Conservation (phyloP, 2,329 filamentous ascomycete genomes). For the Diaporthe capsici region DNA sequence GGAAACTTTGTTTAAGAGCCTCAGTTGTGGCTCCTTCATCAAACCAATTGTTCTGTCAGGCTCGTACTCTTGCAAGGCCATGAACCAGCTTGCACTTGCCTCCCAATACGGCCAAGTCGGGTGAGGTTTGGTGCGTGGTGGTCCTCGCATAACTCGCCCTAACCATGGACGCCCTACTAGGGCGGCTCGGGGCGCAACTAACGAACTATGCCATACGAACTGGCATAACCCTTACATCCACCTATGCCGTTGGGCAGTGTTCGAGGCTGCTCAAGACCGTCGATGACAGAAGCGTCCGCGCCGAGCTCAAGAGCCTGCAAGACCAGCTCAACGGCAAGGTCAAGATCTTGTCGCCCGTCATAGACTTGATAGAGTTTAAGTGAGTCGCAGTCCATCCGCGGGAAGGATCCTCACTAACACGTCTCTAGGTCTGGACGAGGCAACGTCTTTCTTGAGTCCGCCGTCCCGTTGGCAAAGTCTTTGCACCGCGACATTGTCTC, state of each 20-base stretch:
- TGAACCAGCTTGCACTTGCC: slow-evolving; percentile 20
- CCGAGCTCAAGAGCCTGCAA: slow-evolving; percentile 80
- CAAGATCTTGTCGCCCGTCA: slow-evolving; percentile 89
- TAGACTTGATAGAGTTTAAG: slow-evolving; percentile 94
- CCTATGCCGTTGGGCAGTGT: slow-evolving; percentile 87
- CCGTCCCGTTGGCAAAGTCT: slow-evolving; percentile 84
- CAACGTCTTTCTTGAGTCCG: slow-evolving; percentile 80
- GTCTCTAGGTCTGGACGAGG: slow-evolving; percentile 64
- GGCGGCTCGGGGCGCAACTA: slow-evolving; percentile 74
- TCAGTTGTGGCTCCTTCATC: background rate
- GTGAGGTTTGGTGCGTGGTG: slow-evolving; percentile 26
- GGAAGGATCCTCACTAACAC: slow-evolving; percentile 41
- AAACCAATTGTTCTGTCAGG: background rate
- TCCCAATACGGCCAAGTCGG: slow-evolving; percentile 30
- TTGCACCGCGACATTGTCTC: slow-evolving; percentile 87
- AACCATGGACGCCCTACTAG: slow-evolving; percentile 78
- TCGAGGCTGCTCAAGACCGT: slow-evolving; percentile 83
- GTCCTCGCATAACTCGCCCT: slow-evolving; percentile 26
- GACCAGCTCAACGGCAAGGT: slow-evolving; percentile 87
- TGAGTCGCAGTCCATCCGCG: slow-evolving; percentile 54
- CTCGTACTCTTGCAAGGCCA: slow-evolving; percentile 6
- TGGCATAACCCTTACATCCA: slow-evolving; percentile 87
- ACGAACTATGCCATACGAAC: slow-evolving; percentile 94
- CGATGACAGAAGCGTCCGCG: slow-evolving; percentile 76
- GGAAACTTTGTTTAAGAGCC: background rate